Evolutionary conservation across 768 basidiomycete genomes (phyloP).

Genomic region (Coprinellus aureogranulatus): DNA sequence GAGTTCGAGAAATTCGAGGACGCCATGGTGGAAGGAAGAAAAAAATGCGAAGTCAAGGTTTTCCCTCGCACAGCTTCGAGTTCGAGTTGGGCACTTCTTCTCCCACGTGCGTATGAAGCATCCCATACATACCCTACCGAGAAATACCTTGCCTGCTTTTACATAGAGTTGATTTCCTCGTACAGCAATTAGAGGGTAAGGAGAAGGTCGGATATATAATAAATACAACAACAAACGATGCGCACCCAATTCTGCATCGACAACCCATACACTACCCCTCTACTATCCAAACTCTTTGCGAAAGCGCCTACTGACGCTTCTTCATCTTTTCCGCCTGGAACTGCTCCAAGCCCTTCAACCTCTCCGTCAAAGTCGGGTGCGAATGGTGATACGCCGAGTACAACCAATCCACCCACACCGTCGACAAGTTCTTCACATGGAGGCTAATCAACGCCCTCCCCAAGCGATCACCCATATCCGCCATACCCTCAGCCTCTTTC

Average conservation of each 20-base stretch:
- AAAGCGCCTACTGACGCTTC: conserved; percentile 22
- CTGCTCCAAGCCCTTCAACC: conserved; percentile 77
- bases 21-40: too few species aligned
- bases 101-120: too few species aligned
- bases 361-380: conserved; percentile 91
- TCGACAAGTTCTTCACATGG: conserved; percentile 90
- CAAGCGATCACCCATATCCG: conserved; percentile 83
- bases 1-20: too few species aligned
- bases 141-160: too few species aligned
- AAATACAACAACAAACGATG: background rate
- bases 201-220: background rate
- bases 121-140: too few species aligned
- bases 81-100: too few species aligned
- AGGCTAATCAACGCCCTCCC: conserved; percentile 79
- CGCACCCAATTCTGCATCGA: background rate
- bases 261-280: background rate
- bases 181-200: too few species aligned
- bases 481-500: conserved; percentile 39
- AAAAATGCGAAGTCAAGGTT: too few species aligned
- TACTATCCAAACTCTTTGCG: background rate
- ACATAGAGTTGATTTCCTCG: too few species aligned
- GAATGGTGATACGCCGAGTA: conserved; percentile 96
- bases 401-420: conserved; percentile 94
- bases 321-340: conserved; percentile 50
- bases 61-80: too few species aligned